These are phyloP conservation scores for Wickerhamiella allomyrinae DNA, from an alignment of 805 yeast genomes.

Conservation along the genomic window DNA sequence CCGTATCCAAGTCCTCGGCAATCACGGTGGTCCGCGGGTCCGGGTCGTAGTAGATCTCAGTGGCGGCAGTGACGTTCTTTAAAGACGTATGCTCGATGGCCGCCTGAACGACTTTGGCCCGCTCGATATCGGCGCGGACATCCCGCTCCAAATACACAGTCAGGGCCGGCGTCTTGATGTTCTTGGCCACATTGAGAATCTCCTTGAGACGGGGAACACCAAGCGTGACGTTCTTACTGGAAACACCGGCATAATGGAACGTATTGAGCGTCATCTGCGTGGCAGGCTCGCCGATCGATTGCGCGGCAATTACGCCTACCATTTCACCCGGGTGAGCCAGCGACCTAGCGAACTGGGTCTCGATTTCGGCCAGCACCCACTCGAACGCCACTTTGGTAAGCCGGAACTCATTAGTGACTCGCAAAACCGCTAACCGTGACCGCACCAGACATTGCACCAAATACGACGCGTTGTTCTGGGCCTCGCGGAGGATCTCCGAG, in stretches of 20 bases:
- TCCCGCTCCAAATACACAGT: constrained; percentile 81
- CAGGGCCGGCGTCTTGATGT: constrained; percentile 97
- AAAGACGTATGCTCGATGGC: constrained; percentile 94
- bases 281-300: constrained; percentile 96
- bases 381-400: constrained; percentile 76
- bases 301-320: constrained; percentile 97
- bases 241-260: constrained; percentile 97
- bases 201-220: constrained; percentile 98
- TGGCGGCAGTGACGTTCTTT: constrained; percentile 89
- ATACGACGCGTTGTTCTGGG: constrained; percentile 82
- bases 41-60: constrained; percentile 95
- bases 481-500: constrained; percentile 57
- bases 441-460: constrained; percentile 85
- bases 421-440: constrained; percentile 79
- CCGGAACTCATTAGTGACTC: constrained; percentile 83
- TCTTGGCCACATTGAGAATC: constrained; percentile 95
- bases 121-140: constrained; percentile 75
- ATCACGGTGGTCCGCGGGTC: constrained; percentile 96
- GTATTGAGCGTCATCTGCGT: constrained; percentile 96
- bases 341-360: constrained; percentile 82
- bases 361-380: constrained; percentile 92
- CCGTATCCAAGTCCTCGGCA: constrained; percentile 93
- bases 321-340: constrained; percentile 94
- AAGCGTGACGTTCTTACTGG: constrained; percentile 86
- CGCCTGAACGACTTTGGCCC: constrained; percentile 88